Base-by-base conservation (phyloP, 208 protist genomes). In the Leishmania martiniquensis region DNA sequence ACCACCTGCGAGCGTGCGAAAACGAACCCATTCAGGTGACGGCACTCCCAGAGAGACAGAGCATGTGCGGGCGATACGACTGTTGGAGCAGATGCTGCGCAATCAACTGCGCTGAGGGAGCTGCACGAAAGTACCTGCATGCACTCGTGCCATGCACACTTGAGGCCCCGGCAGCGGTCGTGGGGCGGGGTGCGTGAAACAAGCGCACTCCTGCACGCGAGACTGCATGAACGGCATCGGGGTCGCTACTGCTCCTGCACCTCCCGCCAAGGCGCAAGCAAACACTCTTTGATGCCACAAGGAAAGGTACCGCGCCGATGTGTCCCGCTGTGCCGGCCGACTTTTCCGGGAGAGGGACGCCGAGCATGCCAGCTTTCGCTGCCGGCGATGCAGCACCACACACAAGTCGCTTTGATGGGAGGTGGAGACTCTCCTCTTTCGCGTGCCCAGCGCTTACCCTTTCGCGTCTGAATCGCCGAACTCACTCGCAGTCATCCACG, bases 1-100 rank as follows among this genome's bases (percentile, higher is more conserved):
- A 29, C 65, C 65, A 20, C 65, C 65, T 13, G 37, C 65, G 42
- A 37, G 25, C n/a, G 22, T 13, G 25, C 34, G 65, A 47, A 69
- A 69, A 42, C 65, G 65, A 45, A 17, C 42, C 37, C 65, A 42
- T 9, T 69, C 65, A 49, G 42, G 29, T 7, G 42, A 4, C 25
- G 32, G 9, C 15, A 49, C 39, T 17, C 3, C 7, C n/a, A n/a
- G 44, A 32, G 49, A 72, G 52, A n/a, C 45, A 32, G 70, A 74
- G 47, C 51, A 62, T 57, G 74, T 52, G 44, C 73, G 62, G 6
- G 74, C 79, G 4, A n/a, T 83, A 7, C 79, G 55, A 42, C 57
- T 83, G 47, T 57, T 83, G 62, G 79, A 83, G n/a, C 66, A 78
- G 69, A 59, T 83, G 1, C 59, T 83, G 55, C 74, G 67, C 17